These are phyloP conservation scores for Colletotrichum spaethianum DNA, from an alignment of 2,329 filamentous ascomycete genomes.

Conservation along the genomic window DNA sequence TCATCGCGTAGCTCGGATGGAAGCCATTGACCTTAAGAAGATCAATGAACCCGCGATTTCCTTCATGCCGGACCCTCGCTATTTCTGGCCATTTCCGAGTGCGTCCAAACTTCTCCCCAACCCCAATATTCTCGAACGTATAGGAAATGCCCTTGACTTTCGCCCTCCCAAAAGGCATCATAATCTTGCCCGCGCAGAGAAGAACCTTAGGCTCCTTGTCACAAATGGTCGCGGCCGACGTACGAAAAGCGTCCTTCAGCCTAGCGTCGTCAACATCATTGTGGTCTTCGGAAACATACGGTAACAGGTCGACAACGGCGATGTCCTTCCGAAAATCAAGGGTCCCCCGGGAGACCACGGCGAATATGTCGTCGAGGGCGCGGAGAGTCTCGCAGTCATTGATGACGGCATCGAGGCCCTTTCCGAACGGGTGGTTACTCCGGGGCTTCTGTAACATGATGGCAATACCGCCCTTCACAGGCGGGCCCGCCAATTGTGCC, in stretches of 20 bases:
- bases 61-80: not conserved
- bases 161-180: not conserved
- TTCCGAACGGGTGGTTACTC: conserved; percentile 38
- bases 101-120: not conserved
- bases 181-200: not conserved
- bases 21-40: conserved; percentile 41
- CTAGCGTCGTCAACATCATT: not conserved
- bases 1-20: conserved; percentile 42
- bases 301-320: not conserved
- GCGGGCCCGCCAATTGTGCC: conserved; percentile 37
- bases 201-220: not conserved
- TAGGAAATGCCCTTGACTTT: not conserved
- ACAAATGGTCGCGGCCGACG: not conserved
- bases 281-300: not conserved
- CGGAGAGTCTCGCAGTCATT: conserved; percentile 40
- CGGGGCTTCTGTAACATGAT: conserved; percentile 43
- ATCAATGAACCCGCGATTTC: not conserved
- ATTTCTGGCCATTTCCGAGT: not conserved
- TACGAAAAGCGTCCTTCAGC: not conserved
- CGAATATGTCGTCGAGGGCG: conserved; percentile 34
- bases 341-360: conserved; percentile 25
- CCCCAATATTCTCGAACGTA: not conserved
- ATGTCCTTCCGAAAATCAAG: not conserved
- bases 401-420: conserved; percentile 41
- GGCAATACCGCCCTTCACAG: conserved; percentile 41